Evolutionary conservation across 2,329 filamentous ascomycete species (phyloP), one percentile per base, ranked within the genome.

Genomic region (Alternaria sp.): DNA sequence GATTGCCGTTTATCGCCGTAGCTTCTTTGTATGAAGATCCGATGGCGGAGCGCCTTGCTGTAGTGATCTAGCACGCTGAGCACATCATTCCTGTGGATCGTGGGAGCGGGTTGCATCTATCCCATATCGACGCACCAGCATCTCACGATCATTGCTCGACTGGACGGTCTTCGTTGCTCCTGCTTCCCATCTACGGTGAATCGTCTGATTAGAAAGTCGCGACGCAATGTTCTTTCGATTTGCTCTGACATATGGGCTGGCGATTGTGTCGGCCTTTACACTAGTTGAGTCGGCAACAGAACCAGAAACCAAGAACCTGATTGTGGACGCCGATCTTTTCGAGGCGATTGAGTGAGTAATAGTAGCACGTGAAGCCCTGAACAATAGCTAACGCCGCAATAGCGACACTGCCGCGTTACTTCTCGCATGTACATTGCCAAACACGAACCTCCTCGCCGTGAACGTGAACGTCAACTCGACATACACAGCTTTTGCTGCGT

Each of bases 401-500:
- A 59, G 57, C 9, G 57, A 59, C 16, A 43, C 44, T 4, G 57
- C 57, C 28, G 57, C 57, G 4, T 22, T 59, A 18, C 57, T 59
- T 4, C 57, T 59, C 4, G 57, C 57, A 6, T 59, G 44, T 44
- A 59, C 57, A 5, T 28, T 59, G 6, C 57, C 57, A 36, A 55
- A 59, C 10, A 44, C 57, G 16, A 59, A 59, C n/a, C 57, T 59
- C 27, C 52, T 59, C n/a, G 57, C 57, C 4, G 52, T 56, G 0
- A 51, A 56, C 11, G 28, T 56, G 10, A 59, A 59, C 52, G 45
- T 56, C 27, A 52, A 60, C 28, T 57, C 58, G 32, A 38, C 75
- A 0, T 84, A 81, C 70, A 82, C 81, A 0, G 79, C 80, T 2
- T 72, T 77, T n/a, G 78, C 54, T 38, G 70, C 68, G 44, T 77